These are phyloP conservation scores for Teunomyces barrocoloradensis DNA, from an alignment of 805 yeast species.

Conservation along the genomic window DNA sequence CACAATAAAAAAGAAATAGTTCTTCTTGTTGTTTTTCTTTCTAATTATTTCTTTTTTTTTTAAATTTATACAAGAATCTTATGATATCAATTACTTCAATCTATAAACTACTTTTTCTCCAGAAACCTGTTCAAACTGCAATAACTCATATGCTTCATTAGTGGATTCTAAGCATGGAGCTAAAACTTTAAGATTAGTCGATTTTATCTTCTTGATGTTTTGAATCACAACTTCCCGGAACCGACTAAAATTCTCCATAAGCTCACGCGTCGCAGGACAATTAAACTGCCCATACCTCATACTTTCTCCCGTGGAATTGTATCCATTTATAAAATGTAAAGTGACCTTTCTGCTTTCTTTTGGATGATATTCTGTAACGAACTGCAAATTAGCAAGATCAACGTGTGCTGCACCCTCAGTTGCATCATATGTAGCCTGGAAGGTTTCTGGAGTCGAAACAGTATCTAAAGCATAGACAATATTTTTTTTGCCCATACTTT, in stretches of 20 bases:
- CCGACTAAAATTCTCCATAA: constrained; percentile 8
- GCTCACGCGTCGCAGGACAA: constrained; percentile 4
- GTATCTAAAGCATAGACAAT: constrained; percentile 28
- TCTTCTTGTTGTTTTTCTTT: too few relatives aligned
- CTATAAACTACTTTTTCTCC: constrained; percentile 46
- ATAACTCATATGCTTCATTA: constrained; percentile 39
- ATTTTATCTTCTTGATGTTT: constrained; percentile 13
- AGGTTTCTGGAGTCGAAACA: constrained; percentile 19
- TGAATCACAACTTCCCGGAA: constrained; percentile 27
- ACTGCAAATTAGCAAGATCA: constrained; percentile 8
- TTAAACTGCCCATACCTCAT: constrained; percentile 2
- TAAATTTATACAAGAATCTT: background rate
- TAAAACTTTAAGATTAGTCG: constrained; percentile 23
- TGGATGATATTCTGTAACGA: background rate
- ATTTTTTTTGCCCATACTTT: constrained; percentile 13
- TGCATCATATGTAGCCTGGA: constrained; percentile 27
- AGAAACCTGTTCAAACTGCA: constrained; percentile 37
- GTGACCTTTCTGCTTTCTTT: constrained; percentile 5
- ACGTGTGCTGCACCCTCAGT: constrained; percentile 22
- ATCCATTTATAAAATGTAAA: constrained; percentile 6
- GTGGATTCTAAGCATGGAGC: constrained; percentile 24
- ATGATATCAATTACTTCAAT: background rate
- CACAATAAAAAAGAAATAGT: too few relatives aligned
- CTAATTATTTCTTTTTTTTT: too few relatives aligned
- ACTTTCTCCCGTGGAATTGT: constrained; percentile 7